phyloP scores from a whole-genome alignment of 2,329 filamentous ascomycete genomes.

The Emmonsia crescens region DNA sequence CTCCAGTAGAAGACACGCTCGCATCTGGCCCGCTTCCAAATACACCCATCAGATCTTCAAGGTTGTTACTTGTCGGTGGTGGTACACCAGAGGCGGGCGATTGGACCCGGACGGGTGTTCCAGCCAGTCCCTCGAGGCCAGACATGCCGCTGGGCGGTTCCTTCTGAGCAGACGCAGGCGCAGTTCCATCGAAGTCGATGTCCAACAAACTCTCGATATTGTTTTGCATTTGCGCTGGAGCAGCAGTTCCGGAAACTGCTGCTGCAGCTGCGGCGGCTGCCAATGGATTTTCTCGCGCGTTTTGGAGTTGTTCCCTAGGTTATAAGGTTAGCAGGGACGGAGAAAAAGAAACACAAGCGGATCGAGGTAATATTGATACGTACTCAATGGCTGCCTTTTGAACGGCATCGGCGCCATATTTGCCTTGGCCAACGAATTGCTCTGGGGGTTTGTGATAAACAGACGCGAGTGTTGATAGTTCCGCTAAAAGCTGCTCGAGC shows the following conservation, averaged over 20 bases:
- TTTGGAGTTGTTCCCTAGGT: constrained; percentile 68
- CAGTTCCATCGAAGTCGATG: constrained; percentile 89
- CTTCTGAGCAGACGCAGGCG: constrained; percentile 72
- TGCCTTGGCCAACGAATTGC: constrained; percentile 93
- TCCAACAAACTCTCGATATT: constrained; percentile 93
- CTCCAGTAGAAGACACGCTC: constrained; percentile 20
- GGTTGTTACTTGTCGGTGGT: constrained; percentile 41
- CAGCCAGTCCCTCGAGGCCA: constrained; percentile 47
- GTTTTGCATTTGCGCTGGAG: constrained; percentile 46
- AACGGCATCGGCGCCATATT: constrained; percentile 86
- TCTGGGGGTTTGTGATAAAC: constrained; percentile 98
- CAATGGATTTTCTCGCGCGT: constrained; percentile 86
- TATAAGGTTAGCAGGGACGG: constrained; percentile 14
- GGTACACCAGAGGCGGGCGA: constrained; percentile 32
- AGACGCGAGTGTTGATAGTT: constrained; percentile 88
- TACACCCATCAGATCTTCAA: constrained; percentile 72
- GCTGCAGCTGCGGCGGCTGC: constrained; percentile 68
- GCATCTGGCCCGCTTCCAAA: constrained; percentile 44
- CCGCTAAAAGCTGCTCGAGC: constrained; percentile 78
- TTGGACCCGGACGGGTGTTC: constrained; percentile 42
- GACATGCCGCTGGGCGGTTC: constrained; percentile 53
- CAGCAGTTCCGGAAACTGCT: constrained; percentile 46
- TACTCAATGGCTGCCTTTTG: constrained; percentile 87
- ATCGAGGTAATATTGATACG: constrained; percentile 16
- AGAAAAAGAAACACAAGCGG: background rate